A percentile compares a stretch with the other conserved stretches of the same genome.
Evolutionary conservation across 139 green algal species (phyloP).

Genomic region (Tetraselmis chui): DNA sequence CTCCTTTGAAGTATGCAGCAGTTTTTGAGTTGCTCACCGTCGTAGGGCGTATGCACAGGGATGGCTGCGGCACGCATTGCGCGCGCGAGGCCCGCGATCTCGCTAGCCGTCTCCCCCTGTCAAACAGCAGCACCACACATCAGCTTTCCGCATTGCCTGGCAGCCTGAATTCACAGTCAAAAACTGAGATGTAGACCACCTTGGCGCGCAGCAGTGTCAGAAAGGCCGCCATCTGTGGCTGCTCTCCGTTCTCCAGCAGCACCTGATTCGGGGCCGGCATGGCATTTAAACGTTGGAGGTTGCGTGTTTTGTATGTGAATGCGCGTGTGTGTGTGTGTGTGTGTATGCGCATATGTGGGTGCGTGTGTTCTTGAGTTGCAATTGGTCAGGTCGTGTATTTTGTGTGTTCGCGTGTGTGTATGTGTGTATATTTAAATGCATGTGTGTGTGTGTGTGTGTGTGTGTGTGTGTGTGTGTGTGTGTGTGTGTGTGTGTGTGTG

Average conservation of each 20-base stretch:
- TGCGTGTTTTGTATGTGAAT: slow-evolving; percentile 9
- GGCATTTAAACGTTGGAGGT: slow-evolving; percentile 1
- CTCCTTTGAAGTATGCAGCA: no score
- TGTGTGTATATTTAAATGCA: no score
- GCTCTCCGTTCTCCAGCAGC: slow-evolving; percentile 59
- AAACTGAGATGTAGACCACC: slow-evolving; percentile 30
- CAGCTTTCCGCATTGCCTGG: background rate
- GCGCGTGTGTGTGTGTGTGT: background rate
- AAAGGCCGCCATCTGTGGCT: slow-evolving; percentile 85
- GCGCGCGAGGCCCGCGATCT: slow-evolving; percentile 86
- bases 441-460: no score
- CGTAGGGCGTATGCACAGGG: slow-evolving; percentile 43
- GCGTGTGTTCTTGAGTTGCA: background rate
- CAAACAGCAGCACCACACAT: background rate
- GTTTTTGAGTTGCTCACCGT: no score
- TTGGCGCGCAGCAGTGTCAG: slow-evolving; percentile 93
- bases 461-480: no score
- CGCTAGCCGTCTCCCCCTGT: slow-evolving; percentile 85
- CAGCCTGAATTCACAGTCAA: background rate
- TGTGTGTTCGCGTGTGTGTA: slow-evolving; percentile 5
- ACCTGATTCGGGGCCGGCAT: slow-evolving; percentile 23
- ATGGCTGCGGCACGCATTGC: slow-evolving; percentile 66
- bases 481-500: no score
- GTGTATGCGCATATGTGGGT: background rate
- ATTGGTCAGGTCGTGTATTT: background rate